Percentiles rank a stretch among this genome's conserved stretches.
phyloP scores from a whole-genome alignment of 129 eudicot genomes.

The Lonicera japonica region DNA sequence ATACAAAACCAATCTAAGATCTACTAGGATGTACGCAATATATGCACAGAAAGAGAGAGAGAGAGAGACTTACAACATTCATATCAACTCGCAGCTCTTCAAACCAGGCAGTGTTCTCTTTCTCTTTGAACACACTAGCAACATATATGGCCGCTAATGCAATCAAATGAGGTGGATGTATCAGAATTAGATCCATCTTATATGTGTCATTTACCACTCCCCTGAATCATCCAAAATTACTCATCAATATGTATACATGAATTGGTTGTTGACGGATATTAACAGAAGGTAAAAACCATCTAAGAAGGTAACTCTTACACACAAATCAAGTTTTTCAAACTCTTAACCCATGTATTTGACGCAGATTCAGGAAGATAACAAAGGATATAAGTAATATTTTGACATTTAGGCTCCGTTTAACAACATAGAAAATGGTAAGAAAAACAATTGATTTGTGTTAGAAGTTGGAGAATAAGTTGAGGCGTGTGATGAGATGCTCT shows the following conservation, averaged over 20 bases:
- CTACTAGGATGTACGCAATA: not conserved
- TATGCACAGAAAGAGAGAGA: not conserved
- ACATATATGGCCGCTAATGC: constrained; percentile 90
- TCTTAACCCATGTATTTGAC: not conserved
- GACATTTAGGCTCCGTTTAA: too few relatives aligned
- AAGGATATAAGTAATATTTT: not conserved
- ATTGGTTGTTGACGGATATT: too few relatives aligned
- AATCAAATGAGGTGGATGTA: constrained; percentile 92
- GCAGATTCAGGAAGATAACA: not conserved
- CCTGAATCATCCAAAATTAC: constrained; percentile 58
- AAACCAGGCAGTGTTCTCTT: constrained; percentile 94
- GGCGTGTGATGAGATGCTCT: too few relatives aligned
- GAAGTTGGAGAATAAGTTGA: too few relatives aligned
- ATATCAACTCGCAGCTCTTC: constrained; percentile 97
- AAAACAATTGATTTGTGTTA: too few relatives aligned
- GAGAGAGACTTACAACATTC: constrained; percentile 59
- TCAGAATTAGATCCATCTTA: constrained; percentile 87
- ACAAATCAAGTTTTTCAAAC: not conserved
- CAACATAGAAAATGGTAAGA: too few relatives aligned
- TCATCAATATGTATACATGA: not conserved
- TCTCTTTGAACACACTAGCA: constrained; percentile 79
- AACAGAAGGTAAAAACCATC: not conserved
- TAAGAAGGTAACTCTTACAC: not conserved
- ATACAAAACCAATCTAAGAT: not conserved
- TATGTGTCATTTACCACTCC: constrained; percentile 92